These are phyloP conservation scores for Xerocomus potaroensis DNA, from an alignment of 768 basidiomycete species.

Conservation along the genomic window DNA sequence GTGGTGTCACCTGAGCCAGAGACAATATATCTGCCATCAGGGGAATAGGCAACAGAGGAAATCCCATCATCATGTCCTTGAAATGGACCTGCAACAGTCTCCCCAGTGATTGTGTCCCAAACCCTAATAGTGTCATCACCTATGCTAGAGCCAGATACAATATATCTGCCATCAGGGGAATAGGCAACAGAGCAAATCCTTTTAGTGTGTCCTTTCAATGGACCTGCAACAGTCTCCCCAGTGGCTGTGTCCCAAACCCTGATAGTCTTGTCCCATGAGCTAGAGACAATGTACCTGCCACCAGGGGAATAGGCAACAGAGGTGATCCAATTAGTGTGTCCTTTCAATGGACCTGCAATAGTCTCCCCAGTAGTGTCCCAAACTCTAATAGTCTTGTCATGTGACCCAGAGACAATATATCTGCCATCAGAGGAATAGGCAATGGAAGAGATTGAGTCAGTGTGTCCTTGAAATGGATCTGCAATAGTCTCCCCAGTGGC, in stretches of 20 bases:
- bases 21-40: not conserved
- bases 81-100: not conserved
- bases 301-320: not conserved
- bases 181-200: not conserved
- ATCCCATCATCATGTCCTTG: not conserved
- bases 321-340: not conserved
- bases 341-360: not conserved
- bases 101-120: too few relatives aligned
- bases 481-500: too few relatives aligned
- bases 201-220: not conserved
- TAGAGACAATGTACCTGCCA: not conserved
- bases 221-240: not conserved
- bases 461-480: too few relatives aligned
- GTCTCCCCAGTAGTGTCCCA: too few relatives aligned
- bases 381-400: too few relatives aligned
- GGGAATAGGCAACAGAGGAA: not conserved
- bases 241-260: not conserved
- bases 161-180: conserved; percentile 1
- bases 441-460: too few relatives aligned
- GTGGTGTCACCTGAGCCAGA: not conserved
- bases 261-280: not conserved
- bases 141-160: too few relatives aligned
- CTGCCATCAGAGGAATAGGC: too few relatives aligned
- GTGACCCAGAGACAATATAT: too few relatives aligned
- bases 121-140: too few relatives aligned